Evolutionary conservation across 129 eudicot species (phyloP), one percentile per base, ranked within the genome.

Genomic region (Gnaphalium uliginosum): DNA sequence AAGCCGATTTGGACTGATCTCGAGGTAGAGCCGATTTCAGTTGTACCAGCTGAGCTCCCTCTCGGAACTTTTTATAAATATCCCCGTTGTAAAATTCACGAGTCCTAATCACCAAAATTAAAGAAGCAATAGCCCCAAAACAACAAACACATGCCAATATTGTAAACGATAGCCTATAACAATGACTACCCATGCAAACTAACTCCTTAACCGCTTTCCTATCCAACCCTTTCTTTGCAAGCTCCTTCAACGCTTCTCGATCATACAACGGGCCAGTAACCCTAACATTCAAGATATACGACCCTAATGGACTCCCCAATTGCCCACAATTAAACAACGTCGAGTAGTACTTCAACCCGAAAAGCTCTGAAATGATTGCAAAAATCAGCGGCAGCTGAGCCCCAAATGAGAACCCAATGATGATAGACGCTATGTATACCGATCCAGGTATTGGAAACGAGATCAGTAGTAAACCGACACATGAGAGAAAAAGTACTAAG

Each of bases 351-450:
- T 87, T 87, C 69, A 87, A 48, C 56, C 92, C 92, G 21, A 87
- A 87, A 21, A 87, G 53, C 82, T 87, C 92, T 0, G 92, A 87
- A 35, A 85, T 80, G 19, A 87, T 83, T 0, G 80, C 81, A 29
- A 85, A 82, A 1, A 87, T 83, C 22, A 85, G 43, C 0, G 92
- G 81, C 39, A 82, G 41, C 26, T 87, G 92, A 0, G 98, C 98
- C 21, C 98, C 98, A 19, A 93, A 90, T 68, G 92, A 88, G 35
- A 93, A 90, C 46, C 98, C 98, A 51, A 85, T 83, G 0, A 93
- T 78, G 37, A 90, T 81, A 0, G 98, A 93, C 0, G 96, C 88
- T 0, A 85, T 39, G 66, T 93, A 90, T 4, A 93, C 89, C 0
- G 88, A 77, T 33, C 90, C 90, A 1, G 96, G 92, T 19, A 90